Evolutionary conservation across 2,329 filamentous ascomycete genomes (phyloP).

Genomic region (Fusarium temperatum): DNA sequence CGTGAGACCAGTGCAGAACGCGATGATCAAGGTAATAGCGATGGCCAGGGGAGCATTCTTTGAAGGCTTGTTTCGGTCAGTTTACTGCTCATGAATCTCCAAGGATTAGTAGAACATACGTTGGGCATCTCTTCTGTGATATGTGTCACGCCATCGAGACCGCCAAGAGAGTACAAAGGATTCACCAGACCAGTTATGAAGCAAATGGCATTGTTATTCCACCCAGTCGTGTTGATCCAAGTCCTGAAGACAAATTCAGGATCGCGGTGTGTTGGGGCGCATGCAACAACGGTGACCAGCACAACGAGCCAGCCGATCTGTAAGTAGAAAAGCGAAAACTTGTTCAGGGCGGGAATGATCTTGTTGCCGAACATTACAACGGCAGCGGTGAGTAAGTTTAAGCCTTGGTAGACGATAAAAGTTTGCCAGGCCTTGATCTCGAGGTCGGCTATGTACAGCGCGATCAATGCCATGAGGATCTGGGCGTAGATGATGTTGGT

Average conservation of each 20-base stretch:
- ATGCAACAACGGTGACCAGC: neutral
- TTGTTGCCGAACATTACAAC: slow-evolving; percentile 6
- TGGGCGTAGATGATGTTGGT: slow-evolving; percentile 1
- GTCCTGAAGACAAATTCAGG: neutral
- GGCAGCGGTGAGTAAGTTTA: neutral
- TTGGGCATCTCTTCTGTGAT: slow-evolving; percentile 17
- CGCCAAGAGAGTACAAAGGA: neutral
- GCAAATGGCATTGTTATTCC: neutral
- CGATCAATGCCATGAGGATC: neutral
- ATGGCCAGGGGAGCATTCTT: neutral
- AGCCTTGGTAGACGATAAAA: neutral
- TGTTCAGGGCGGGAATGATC: neutral
- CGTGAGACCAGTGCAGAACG: neutral
- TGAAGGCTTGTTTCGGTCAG: neutral
- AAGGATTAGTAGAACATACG: neutral
- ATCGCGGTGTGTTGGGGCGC: neutral
- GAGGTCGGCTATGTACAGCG: neutral
- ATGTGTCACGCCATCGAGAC: neutral
- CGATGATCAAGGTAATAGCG: neutral
- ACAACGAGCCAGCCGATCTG: slow-evolving; percentile 4
- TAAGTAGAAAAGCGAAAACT: neutral
- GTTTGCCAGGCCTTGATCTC: slow-evolving; percentile 8
- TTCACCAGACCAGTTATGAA: slow-evolving; percentile 1
- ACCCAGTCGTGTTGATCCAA: slow-evolving; percentile 9
- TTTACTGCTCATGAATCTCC: rapidly evolving